A percentile compares a stretch with the other conserved stretches of the same genome.
These are phyloP conservation scores for Trametes polyzona DNA, from an alignment of 1,284 basidiomycete genomes.

Conservation along the genomic window DNA sequence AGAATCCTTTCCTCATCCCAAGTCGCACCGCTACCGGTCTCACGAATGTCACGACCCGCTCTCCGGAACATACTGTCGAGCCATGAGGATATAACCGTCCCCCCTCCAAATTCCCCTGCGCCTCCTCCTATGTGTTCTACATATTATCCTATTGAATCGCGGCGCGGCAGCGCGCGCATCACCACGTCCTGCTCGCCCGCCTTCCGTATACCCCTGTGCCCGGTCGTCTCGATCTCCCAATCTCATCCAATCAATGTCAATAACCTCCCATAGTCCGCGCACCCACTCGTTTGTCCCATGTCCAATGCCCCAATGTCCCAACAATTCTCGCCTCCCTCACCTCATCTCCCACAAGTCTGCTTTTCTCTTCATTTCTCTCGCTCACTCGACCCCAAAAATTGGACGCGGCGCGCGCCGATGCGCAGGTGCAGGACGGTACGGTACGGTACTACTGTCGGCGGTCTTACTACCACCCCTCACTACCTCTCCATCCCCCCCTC, in stretches of 20 bases:
- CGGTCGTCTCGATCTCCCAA: conserved; percentile 6
- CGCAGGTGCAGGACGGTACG: conserved; percentile 31
- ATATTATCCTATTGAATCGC: conserved; percentile 26
- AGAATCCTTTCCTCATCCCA: conserved; percentile 38
- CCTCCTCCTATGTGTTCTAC: conserved; percentile 22
- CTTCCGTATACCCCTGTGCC: conserved; percentile 26
- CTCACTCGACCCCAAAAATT: conserved; percentile 20
- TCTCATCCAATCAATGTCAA: conserved; percentile 17
- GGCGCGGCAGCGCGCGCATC: conserved; percentile 12
- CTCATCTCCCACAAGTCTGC: conserved; percentile 24
- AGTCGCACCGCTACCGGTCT: conserved; percentile 29
- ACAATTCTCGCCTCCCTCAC: too few species aligned
- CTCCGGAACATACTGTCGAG: conserved; percentile 27
- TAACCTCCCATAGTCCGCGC: conserved; percentile 22
- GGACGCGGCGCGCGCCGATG: conserved; percentile 27
- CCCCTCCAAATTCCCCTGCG: conserved; percentile 18
- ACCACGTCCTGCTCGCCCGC: conserved; percentile 9
- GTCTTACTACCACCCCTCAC: too few species aligned
- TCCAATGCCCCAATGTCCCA: neutral
- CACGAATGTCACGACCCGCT: conserved; percentile 33
- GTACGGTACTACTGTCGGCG: too few species aligned
- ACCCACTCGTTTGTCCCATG: conserved; percentile 20
- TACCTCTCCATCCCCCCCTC: too few species aligned
- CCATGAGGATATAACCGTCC: conserved; percentile 28
- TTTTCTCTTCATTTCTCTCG: neutral